phyloP scores from a whole-genome alignment of 192 early-diverging fungal genomes.

The Diversispora eburnea region DNA sequence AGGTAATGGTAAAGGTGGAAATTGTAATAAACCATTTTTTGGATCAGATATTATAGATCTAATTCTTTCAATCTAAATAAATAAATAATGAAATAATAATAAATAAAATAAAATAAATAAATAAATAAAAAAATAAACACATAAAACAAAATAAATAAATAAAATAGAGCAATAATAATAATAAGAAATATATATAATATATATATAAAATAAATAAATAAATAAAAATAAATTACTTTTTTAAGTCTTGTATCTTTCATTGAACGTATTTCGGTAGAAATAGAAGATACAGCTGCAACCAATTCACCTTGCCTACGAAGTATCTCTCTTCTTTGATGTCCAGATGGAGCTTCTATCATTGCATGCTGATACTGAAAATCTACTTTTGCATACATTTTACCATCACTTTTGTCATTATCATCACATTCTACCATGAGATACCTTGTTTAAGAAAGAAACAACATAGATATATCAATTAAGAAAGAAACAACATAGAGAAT shows the following conservation, averaged over 20 bases:
- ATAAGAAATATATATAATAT: no score
- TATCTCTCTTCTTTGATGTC: slow-evolving; percentile 63
- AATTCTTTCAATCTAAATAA: slow-evolving; percentile 77
- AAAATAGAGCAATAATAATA: not conserved
- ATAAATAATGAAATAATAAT: not conserved
- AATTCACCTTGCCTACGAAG: slow-evolving; percentile 83
- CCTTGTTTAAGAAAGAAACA: slow-evolving; percentile 42
- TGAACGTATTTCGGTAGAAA: slow-evolving; percentile 70
- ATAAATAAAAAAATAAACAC: not conserved
- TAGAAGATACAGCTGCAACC: slow-evolving; percentile 64
- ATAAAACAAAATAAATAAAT: not conserved
- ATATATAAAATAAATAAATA: not conserved
- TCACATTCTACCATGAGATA: slow-evolving; percentile 96
- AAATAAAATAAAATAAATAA: not conserved
- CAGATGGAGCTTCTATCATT: slow-evolving; percentile 54
- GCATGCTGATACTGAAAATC: slow-evolving; percentile 76
- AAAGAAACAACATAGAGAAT: no score
- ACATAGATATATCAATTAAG: no score
- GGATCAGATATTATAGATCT: slow-evolving; percentile 74
- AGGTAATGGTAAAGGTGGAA: slow-evolving; percentile 83
- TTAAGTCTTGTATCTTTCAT: slow-evolving; percentile 82
- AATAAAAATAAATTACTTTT: slow-evolving; percentile 59
- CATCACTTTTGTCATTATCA: slow-evolving; percentile 80
- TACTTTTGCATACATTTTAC: slow-evolving; percentile 85
- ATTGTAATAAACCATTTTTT: slow-evolving; percentile 74